Conservation (phyloP, 1,284 basidiomycete species). For the Ganoderma lingzhi region DNA sequence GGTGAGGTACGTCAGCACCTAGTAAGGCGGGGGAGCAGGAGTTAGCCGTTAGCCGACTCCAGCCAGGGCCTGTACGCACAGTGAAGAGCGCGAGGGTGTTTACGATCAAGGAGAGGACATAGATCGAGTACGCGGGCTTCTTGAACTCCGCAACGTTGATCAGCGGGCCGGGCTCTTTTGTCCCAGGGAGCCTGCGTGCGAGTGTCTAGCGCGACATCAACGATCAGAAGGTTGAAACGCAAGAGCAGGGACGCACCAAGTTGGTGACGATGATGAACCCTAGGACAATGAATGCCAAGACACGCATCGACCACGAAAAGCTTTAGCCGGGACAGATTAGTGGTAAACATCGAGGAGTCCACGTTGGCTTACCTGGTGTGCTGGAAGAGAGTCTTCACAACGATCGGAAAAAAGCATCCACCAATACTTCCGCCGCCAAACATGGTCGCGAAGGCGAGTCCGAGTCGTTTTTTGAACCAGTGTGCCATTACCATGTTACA, state of each 20-base stretch:
- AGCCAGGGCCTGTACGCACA: not conserved
- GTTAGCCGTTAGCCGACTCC: not conserved
- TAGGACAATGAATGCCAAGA: conserved; percentile 60
- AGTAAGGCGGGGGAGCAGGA: not conserved
- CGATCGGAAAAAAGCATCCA: conserved; percentile 52
- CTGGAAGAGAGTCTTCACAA: conserved; percentile 46
- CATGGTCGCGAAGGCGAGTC: conserved; percentile 47
- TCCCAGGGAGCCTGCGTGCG: not conserved
- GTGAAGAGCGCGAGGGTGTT: not conserved
- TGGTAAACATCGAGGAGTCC: not conserved
- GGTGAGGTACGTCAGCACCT: conserved; percentile 3
- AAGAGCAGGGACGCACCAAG: conserved; percentile 35
- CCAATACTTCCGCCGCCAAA: conserved; percentile 51
- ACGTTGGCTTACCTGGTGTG: conserved; percentile 38
- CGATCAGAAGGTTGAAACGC: not conserved
- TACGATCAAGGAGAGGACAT: not conserved
- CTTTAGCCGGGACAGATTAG: not conserved
- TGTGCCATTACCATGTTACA: conserved; percentile 38
- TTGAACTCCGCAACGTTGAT: not conserved
- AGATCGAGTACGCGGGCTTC: not conserved
- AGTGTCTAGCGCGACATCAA: not conserved
- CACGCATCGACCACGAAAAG: conserved; percentile 60
- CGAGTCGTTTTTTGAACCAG: conserved; percentile 53
- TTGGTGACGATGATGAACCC: conserved; percentile 51
- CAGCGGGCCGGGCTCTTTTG: not conserved